Evolutionary conservation across 805 yeast genomes (phyloP).

Genomic region (Kodamaea neixiangensis): DNA sequence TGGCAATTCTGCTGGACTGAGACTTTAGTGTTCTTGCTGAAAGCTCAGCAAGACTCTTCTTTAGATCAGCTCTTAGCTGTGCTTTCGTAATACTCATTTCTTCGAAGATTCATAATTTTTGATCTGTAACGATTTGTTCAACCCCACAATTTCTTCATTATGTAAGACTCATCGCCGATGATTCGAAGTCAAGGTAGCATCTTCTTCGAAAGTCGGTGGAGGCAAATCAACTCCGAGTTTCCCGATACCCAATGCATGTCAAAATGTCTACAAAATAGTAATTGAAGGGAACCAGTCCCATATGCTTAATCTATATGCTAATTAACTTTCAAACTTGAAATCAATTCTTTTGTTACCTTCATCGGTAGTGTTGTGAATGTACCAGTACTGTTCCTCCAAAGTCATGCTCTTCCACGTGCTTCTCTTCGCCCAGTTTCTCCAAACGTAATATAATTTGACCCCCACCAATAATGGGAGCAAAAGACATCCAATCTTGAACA

Average conservation of each 20-base stretch:
- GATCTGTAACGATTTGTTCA: neutral
- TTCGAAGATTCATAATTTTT: neutral
- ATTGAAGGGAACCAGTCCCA: neutral
- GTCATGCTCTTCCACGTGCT: conserved; percentile 54
- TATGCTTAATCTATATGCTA: conserved; percentile 2
- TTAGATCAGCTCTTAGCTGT: neutral
- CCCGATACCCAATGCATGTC: too few relatives aligned
- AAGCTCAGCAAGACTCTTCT: neutral
- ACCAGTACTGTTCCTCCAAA: conserved; percentile 50
- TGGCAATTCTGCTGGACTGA: neutral
- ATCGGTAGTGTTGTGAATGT: conserved; percentile 49
- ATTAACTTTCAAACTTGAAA: conserved; percentile 18
- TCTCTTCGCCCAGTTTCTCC: conserved; percentile 47
- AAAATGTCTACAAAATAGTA: neutral
- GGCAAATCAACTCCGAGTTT: too few relatives aligned
- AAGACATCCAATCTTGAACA: conserved; percentile 6
- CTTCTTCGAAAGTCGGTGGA: too few relatives aligned
- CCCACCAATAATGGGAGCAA: conserved; percentile 35
- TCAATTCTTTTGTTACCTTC: conserved; percentile 63
- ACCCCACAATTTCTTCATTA: too few relatives aligned
- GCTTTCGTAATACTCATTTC: neutral
- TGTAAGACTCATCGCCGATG: too few relatives aligned
- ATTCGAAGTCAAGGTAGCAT: too few relatives aligned
- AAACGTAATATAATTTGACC: conserved; percentile 40
- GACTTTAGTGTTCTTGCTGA: neutral